phyloP scores from a whole-genome alignment of 805 yeast species.

The Candida methanosorbosa region DNA sequence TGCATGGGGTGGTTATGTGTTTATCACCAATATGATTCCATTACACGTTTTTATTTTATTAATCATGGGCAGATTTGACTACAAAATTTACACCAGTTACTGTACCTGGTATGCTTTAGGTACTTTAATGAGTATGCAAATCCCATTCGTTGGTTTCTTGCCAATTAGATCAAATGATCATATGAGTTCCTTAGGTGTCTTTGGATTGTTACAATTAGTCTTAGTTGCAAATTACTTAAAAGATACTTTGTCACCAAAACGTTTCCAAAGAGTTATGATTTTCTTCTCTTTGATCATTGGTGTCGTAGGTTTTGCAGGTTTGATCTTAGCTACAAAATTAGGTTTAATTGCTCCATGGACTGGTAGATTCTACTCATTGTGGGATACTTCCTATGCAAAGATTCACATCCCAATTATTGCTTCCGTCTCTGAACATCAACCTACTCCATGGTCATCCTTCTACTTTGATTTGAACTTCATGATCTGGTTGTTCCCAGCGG shows the following conservation, averaged over 20 bases:
- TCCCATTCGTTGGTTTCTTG: constrained; percentile 95
- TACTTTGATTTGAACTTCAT: constrained; percentile 89
- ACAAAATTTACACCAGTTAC: constrained; percentile 79
- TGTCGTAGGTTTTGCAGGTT: constrained; percentile 56
- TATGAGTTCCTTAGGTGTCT: constrained; percentile 96
- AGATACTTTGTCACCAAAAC: constrained; percentile 58
- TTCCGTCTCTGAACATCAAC: constrained; percentile 98
- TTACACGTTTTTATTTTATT: constrained; percentile 85
- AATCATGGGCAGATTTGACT: constrained; percentile 89
- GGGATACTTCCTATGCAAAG: constrained; percentile 98
- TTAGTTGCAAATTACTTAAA: constrained; percentile 79
- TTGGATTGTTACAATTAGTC: constrained; percentile 88
- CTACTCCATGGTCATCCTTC: constrained; percentile 99
- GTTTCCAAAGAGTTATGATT: constrained; percentile 61
- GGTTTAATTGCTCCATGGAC: constrained; percentile 99
- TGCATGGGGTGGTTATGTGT: constrained; percentile 99
- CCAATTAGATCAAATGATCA: constrained; percentile 97
- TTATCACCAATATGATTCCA: constrained; percentile 95
- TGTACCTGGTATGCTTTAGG: constrained; percentile 97
- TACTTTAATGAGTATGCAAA: constrained; percentile 98
- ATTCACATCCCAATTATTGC: constrained; percentile 98
- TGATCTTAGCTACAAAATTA: constrained; percentile 73
- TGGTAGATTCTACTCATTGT: constrained; percentile 94
- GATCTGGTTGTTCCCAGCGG: constrained; percentile 98
- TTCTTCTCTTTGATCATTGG: constrained; percentile 51